These are phyloP conservation scores for Jatropha multifida DNA, from an alignment of 441 rosid genomes.

Conservation along the genomic window DNA sequence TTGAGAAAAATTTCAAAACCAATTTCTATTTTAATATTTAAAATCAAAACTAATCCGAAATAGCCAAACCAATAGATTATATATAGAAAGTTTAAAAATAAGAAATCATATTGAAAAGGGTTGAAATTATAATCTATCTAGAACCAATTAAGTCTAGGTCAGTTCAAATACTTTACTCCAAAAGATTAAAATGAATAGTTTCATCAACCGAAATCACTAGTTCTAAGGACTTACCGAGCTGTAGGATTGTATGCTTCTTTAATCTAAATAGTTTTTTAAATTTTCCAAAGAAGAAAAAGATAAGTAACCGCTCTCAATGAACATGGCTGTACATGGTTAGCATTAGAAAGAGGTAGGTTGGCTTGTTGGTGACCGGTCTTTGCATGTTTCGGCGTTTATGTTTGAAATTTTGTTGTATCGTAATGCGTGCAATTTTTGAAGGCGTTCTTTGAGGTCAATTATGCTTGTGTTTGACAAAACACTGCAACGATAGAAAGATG, in stretches of 20 bases:
- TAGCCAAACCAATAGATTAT: too few species aligned
- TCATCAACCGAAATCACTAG: neutral
- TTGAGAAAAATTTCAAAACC: too few species aligned
- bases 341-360: constrained; percentile 26
- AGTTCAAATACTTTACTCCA: neutral
- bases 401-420: neutral
- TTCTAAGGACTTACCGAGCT: too few species aligned
- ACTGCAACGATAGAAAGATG: neutral
- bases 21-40: too few species aligned
- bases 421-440: neutral
- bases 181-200: neutral
- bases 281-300: too few species aligned
- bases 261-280: too few species aligned
- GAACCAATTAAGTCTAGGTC: too few species aligned
- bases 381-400: neutral
- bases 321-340: constrained; percentile 16
- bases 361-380: constrained; percentile 46
- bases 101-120: too few species aligned
- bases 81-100: too few species aligned
- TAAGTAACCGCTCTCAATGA: neutral
- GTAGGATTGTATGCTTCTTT: too few species aligned
- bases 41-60: too few species aligned
- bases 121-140: too few species aligned
- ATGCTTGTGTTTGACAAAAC: neutral
- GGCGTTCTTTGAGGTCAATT: neutral